phyloP scores from a whole-genome alignment of 768 basidiomycete species.

The Xerocomus spinulosus region DNA sequence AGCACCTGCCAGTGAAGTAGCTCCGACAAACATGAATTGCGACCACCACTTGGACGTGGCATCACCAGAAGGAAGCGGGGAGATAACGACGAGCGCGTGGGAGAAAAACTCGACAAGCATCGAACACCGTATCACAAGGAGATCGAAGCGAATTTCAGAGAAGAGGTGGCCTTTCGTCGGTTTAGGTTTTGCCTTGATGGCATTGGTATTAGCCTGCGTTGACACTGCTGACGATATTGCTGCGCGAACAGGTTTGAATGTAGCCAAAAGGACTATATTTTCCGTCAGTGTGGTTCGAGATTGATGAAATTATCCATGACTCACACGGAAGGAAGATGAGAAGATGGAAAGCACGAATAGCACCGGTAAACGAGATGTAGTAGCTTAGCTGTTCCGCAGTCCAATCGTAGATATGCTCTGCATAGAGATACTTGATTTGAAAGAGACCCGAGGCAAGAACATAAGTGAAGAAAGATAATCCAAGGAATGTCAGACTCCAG shows the following conservation, averaged over 20 bases:
- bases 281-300: conserved; percentile 22
- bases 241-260: conserved; percentile 48
- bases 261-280: conserved; percentile 50
- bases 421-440: conserved; percentile 75
- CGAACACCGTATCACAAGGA: conserved; percentile 57
- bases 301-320: conserved; percentile 23
- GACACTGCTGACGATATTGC: conserved; percentile 6
- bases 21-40: conserved; percentile 48
- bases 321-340: conserved; percentile 65
- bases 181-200: conserved; percentile 35
- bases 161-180: conserved; percentile 48
- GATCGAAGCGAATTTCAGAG: conserved; percentile 65
- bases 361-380: conserved; percentile 70
- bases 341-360: conserved; percentile 58
- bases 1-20: conserved; percentile 60
- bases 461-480: conserved; percentile 57
- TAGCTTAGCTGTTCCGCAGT: conserved; percentile 64
- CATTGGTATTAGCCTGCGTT: conserved; percentile 2
- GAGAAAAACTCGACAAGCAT: conserved; percentile 65
- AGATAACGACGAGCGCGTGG: conserved; percentile 54
- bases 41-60: conserved; percentile 19
- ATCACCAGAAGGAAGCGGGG: conserved; percentile 40
- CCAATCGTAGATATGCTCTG: conserved; percentile 69
- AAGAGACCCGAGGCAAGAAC: conserved; percentile 67
- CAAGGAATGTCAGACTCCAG: conserved; percentile 72